A percentile compares a stretch with the other conserved stretches of the same genome.
phyloP scores from a whole-genome alignment of 1,139 yeast genomes.

The Yamadazyma trypodendri region DNA sequence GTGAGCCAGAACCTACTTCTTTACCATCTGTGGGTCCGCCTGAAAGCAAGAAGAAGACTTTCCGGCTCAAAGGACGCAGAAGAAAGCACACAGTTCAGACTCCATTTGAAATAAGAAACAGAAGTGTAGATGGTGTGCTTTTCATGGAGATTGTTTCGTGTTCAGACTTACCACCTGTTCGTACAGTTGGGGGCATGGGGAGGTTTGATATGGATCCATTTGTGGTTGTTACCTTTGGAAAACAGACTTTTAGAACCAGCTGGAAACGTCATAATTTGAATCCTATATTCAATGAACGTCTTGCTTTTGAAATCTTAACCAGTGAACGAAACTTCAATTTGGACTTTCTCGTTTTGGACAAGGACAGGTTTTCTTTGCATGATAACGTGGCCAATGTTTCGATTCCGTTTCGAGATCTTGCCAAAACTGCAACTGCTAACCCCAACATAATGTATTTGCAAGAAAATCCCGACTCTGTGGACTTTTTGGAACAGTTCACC shows the following conservation, averaged over 20 bases:
- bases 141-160: slow-evolving; percentile 76
- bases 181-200: slow-evolving; percentile 61
- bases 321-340: slow-evolving; percentile 66
- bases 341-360: slow-evolving; percentile 74
- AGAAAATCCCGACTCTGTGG: slow-evolving; percentile 7
- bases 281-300: slow-evolving; percentile 78
- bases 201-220: slow-evolving; percentile 93
- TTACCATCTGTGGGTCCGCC: background rate
- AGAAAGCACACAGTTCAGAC: slow-evolving; percentile 9
- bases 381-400: slow-evolving; percentile 74
- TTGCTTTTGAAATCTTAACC: slow-evolving; percentile 73
- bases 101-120: slow-evolving; percentile 33
- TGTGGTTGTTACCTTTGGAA: slow-evolving; percentile 87
- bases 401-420: slow-evolving; percentile 51
- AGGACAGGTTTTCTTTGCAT: slow-evolving; percentile 78
- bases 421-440: slow-evolving; percentile 21
- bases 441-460: slow-evolving; percentile 7
- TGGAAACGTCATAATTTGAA: slow-evolving; percentile 81
- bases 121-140: slow-evolving; percentile 65
- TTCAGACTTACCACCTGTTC: slow-evolving; percentile 66
- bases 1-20: slow-evolving; percentile 5
- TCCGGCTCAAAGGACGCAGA: slow-evolving; percentile 10
- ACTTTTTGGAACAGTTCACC: slow-evolving; percentile 13
- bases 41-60: slow-evolving; percentile 1
- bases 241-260: slow-evolving; percentile 82